Percentiles rank a stretch among this genome's conserved stretches.
phyloP scores from a whole-genome alignment of 1,284 basidiomycete genomes.

The Ustilago hordei region DNA sequence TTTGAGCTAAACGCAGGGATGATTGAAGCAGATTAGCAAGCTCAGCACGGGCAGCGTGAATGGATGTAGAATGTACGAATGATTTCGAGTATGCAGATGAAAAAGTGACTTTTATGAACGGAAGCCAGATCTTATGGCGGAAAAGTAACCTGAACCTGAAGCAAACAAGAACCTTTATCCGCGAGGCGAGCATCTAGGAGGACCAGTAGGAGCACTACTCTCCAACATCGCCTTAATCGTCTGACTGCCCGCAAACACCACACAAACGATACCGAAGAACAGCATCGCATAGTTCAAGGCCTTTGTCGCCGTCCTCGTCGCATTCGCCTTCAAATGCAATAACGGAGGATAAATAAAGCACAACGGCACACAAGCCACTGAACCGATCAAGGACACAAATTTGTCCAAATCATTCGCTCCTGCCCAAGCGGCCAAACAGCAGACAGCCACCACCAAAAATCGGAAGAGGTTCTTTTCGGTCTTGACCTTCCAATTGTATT shows the following conservation, averaged over 20 bases:
- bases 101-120: neutral
- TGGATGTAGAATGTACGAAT: too few relatives aligned
- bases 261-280: slow-evolving; percentile 84
- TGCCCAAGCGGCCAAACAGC: slow-evolving; percentile 81
- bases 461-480: slow-evolving; percentile 94
- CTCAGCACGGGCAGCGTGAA: too few relatives aligned
- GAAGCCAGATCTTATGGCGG: neutral
- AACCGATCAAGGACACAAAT: slow-evolving; percentile 93
- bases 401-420: slow-evolving; percentile 95
- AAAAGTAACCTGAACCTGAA: neutral
- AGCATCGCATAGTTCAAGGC: slow-evolving; percentile 81
- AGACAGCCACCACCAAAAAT: slow-evolving; percentile 79
- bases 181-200: slow-evolving; percentile 37
- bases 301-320: slow-evolving; percentile 80
- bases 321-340: slow-evolving; percentile 86
- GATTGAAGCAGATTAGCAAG: too few relatives aligned
- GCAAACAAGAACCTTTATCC: neutral
- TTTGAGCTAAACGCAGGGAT: too few relatives aligned
- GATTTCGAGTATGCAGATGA: too few relatives aligned
- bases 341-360: slow-evolving; percentile 93
- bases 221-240: slow-evolving; percentile 71
- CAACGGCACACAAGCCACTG: slow-evolving; percentile 92
- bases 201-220: slow-evolving; percentile 17
- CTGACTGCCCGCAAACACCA: slow-evolving; percentile 84
- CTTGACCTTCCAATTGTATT: slow-evolving; percentile 77